These are phyloP conservation scores for Trichophaea hybrida DNA, from an alignment of 2,329 filamentous ascomycete genomes.

Conservation along the genomic window DNA sequence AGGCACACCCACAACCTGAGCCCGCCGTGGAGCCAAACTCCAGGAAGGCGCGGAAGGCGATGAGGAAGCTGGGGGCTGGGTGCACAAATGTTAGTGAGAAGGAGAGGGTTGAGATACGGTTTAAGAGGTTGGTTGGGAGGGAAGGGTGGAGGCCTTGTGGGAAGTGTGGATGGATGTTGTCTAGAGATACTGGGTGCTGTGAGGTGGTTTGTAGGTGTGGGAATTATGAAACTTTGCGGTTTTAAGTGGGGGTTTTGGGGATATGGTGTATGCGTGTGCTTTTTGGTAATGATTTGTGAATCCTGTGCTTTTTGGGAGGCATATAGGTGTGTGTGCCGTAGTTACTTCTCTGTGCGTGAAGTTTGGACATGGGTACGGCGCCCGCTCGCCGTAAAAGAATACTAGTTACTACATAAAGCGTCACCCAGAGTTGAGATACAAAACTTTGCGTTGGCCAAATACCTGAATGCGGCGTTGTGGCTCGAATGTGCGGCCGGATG, in stretches of 20 bases:
- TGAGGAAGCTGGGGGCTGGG: neutral
- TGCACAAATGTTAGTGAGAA: neutral
- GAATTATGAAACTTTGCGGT: neutral
- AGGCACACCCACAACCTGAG: neutral
- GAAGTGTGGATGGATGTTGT: neutral
- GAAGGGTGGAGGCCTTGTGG: neutral
- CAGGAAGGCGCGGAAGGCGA: neutral
- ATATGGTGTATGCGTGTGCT: neutral
- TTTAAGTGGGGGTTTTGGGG: neutral
- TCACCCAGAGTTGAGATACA: no score
- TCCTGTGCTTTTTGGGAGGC: neutral
- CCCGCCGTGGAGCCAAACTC: neutral
- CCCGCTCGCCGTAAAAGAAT: no score
- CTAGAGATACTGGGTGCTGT: neutral
- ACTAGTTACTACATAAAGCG: no score
- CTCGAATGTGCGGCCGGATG: no score
- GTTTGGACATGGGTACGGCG: no score
- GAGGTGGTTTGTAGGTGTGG: conserved; percentile 2
- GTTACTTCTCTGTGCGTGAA: no score
- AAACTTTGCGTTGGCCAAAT: no score
- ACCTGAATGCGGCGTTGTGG: no score
- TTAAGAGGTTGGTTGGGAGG: neutral
- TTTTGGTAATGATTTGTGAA: neutral
- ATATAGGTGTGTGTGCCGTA: no score
- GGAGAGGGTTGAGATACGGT: neutral